A percentile compares a stretch with the other conserved stretches of the same genome.
Evolutionary conservation across 768 basidiomycete species (phyloP).

Genomic region (Tulasnella sp.): DNA sequence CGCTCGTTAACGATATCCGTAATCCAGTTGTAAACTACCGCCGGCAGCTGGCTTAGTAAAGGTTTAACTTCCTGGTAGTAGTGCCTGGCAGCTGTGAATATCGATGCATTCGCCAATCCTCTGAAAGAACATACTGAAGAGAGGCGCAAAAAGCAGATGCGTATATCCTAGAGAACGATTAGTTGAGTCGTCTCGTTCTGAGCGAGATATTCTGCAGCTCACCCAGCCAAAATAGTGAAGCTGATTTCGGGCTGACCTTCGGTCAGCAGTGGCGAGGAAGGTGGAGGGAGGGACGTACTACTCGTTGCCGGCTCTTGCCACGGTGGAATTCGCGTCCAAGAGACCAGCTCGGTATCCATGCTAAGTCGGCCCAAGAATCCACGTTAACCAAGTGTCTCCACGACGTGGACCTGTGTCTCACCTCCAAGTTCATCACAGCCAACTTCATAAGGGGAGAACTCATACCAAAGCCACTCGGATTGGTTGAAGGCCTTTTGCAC

Average conservation of each 20-base stretch:
- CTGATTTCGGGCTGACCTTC: slow-evolving; percentile 25
- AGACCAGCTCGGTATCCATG: slow-evolving; percentile 27
- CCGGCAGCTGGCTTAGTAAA: slow-evolving; percentile 20
- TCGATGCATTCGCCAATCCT: background rate
- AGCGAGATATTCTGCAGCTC: background rate
- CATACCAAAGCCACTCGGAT: slow-evolving; percentile 25
- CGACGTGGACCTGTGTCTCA: slow-evolving; percentile 12
- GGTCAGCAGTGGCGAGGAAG: background rate
- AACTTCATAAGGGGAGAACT: slow-evolving; percentile 25
- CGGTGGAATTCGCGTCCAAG: slow-evolving; percentile 24
- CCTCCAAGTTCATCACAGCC: slow-evolving; percentile 22
- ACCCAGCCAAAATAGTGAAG: slow-evolving; percentile 25
- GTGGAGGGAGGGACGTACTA: slow-evolving; percentile 11
- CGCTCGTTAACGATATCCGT: slow-evolving; percentile 20
- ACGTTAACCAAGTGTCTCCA: background rate
- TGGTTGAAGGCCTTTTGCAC: slow-evolving; percentile 14
- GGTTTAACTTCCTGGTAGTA: slow-evolving; percentile 26
- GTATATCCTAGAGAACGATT: slow-evolving; percentile 19
- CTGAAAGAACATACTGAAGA: slow-evolving; percentile 17
- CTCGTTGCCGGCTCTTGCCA: slow-evolving; percentile 21
- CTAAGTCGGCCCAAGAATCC: slow-evolving; percentile 7
- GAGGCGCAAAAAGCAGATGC: slow-evolving; percentile 26
- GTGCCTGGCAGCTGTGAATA: slow-evolving; percentile 17
- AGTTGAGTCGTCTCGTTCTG: background rate
- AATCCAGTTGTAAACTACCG: slow-evolving; percentile 9